Conservation (phyloP, 2,329 filamentous ascomycete genomes). For the Fusarium coffeatum region DNA sequence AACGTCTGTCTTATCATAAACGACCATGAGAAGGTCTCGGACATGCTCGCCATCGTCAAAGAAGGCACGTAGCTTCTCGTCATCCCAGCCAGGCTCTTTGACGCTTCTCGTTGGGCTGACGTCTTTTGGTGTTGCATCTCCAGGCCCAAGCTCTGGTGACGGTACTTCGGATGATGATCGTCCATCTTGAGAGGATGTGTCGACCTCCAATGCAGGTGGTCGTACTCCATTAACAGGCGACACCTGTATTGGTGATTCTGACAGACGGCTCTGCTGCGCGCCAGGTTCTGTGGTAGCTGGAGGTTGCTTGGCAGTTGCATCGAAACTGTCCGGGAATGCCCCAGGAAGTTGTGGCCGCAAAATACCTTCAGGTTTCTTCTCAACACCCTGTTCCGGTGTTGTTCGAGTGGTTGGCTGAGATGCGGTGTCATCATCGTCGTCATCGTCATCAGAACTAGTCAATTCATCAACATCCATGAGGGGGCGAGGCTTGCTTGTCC, state of each 20-base stretch:
- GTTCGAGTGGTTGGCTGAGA: constrained; percentile 40
- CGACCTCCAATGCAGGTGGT: constrained; percentile 75
- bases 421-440: constrained; percentile 54
- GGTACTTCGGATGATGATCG: constrained; percentile 73
- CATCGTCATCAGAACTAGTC: constrained; percentile 65
- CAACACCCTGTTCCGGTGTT: constrained; percentile 28
- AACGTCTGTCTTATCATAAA: constrained; percentile 91
- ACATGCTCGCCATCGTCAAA: constrained; percentile 92
- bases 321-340: constrained; percentile 57
- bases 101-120: constrained; percentile 52
- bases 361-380: constrained; percentile 38
- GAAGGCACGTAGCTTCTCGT: constrained; percentile 85
- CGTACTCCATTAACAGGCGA: constrained; percentile 56
- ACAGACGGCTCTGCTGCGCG: constrained; percentile 60
- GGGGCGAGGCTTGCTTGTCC: constrained; percentile 62
- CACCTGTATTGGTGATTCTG: constrained; percentile 76
- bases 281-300: constrained; percentile 49
- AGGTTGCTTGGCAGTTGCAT: constrained; percentile 48
- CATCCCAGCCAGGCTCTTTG: constrained; percentile 77
- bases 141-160: constrained; percentile 69
- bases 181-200: constrained; percentile 77
- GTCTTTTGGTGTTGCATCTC: constrained; percentile 54
- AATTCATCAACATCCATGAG: constrained; percentile 78
- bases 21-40: constrained; percentile 87
- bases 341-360: constrained; percentile 54